Base-by-base conservation (phyloP, 1,139 yeast genomes). In the Debaryomyces fabryi region DNA sequence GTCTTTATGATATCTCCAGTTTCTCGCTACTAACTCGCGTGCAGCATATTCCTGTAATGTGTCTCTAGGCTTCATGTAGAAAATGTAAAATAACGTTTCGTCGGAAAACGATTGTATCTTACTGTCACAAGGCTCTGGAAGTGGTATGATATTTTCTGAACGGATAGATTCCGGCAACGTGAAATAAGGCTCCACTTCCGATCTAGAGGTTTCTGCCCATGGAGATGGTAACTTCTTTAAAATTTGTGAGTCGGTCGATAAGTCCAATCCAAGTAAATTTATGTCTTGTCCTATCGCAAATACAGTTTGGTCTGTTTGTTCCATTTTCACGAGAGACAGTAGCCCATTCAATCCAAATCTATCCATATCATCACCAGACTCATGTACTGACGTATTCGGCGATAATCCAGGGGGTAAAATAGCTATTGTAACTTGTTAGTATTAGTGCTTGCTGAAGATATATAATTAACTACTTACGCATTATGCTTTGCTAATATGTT, bases 1-100 rank as follows among this genome's bases (percentile, higher is more conserved):
- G 53, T 90, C 96, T 69, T 92, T 93, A 69, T 95, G 99, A 62
- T 89, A 95, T 56, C 99, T 81, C 99, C 99, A 95, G 68, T 92
- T 93, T 58, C 99, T 79, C 52, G 85, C 85, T 60, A 83, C 85
- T 59, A 95, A 79, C 65, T 93, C 99, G 50, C 93, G 78, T 1
- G 98, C 96, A 3, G 96, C 96, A 50, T 90, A 80, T 65, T 95
- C 99, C 67, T 95, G 99, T 67, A 93, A 74, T 4, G 91, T 85
- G 62, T 95, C 97, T 51, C 93, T 83, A 6, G 99, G 97, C 74
- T 86, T 90, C 59, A 96, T 88, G 69, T 95, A 95, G 65, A 95
- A 95, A 29, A 95, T 86, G 68, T 88, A 93, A 65, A 95, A 95
- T 46, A 95, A 74, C 1, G 98, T 93, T 61, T 93, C 98, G 61